A percentile compares a stretch with the other conserved stretches of the same genome.
Conservation (phyloP, 2,329 filamentous ascomycete species). For the Raffaelea albimanens region DNA sequence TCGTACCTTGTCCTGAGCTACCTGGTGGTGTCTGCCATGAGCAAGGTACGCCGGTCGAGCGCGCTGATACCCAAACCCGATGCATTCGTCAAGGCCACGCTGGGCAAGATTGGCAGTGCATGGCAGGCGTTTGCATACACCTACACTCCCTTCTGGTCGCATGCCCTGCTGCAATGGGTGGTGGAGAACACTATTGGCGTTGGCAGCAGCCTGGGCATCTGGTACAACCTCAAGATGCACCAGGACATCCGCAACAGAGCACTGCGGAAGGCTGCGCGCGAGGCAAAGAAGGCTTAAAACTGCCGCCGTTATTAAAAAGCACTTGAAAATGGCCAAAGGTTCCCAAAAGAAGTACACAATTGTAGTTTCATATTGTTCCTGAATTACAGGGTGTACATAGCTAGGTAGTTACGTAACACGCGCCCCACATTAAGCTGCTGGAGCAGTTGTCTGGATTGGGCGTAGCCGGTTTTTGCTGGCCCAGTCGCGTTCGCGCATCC, state of each 20-base stretch:
- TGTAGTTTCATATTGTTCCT: too few species aligned
- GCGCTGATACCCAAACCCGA: slow-evolving; percentile 72
- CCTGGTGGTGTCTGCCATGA: slow-evolving; percentile 93
- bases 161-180: slow-evolving; percentile 80
- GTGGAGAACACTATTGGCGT: slow-evolving; percentile 51
- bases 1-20: slow-evolving; percentile 91
- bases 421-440: slow-evolving; percentile 6
- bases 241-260: slow-evolving; percentile 73
- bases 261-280: slow-evolving; percentile 72
- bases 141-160: slow-evolving; percentile 88
- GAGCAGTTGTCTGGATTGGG: too few species aligned
- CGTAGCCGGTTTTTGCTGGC: too few species aligned
- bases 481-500: background rate
- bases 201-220: slow-evolving; percentile 35
- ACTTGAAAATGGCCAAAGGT: too few species aligned
- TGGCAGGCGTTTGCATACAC: slow-evolving; percentile 74
- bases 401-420: too few species aligned
- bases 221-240: slow-evolving; percentile 60
- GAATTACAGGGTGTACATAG: too few species aligned
- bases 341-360: too few species aligned
- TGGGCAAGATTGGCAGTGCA: slow-evolving; percentile 76
- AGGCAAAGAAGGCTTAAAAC: slow-evolving; percentile 54
- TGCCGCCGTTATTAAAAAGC: too few species aligned
- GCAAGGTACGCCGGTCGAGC: slow-evolving; percentile 77
- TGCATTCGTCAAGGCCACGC: slow-evolving; percentile 67